Base-by-base conservation (phyloP, 805 yeast species). In the Spencermartinsiella europaea region DNA sequence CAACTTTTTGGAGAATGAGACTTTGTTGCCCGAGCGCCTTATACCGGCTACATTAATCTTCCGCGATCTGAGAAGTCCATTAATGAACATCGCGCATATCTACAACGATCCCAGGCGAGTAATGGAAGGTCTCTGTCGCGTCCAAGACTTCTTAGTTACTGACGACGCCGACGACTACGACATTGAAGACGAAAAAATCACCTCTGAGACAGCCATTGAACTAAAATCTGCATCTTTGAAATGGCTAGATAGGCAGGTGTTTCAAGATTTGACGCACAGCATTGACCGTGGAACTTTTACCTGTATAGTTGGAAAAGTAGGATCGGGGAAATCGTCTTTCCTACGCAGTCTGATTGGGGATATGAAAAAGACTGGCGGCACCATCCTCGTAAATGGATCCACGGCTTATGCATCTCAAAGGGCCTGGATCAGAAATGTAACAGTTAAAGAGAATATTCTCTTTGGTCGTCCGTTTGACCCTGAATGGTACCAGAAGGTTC, bases 351-450 rank as follows among this genome's bases (percentile, higher is more conserved):
- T 86, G 22, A 65, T 84, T 40, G 95, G 95, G 53, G 91, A 85
- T 56, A 71, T 86, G 50, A 78, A 81, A 56, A 78, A 82, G 58
- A 69, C 79, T n/a, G 73, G 75, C 42, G 95, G 95, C 28, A 68
- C 73, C 16, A 81, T 84, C 5, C 69, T 69, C 14, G 71, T 79
- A 12, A 81, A 74, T 57, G 95, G 95, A 42, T 70, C 75, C 38
- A 67, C 83, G 37, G 95, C 95, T 0, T 87, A 86, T 62, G 90
- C 83, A 38, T 79, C 95, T 2, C 97, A 89, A 66, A 33, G 83
- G 35, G 87, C 96, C 2, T 89, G 96, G 96, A 85, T 89, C 48
- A 81, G 85, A 81, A 89, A 89, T 62, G 95, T 89, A 37, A 72
- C 93, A 0, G 83, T 89, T 5, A 82, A 79, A 56, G 96, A 90